Base-by-base conservation (phyloP, 2,329 filamentous ascomycete genomes). In the Atkinsonella hypoxylon region DNA sequence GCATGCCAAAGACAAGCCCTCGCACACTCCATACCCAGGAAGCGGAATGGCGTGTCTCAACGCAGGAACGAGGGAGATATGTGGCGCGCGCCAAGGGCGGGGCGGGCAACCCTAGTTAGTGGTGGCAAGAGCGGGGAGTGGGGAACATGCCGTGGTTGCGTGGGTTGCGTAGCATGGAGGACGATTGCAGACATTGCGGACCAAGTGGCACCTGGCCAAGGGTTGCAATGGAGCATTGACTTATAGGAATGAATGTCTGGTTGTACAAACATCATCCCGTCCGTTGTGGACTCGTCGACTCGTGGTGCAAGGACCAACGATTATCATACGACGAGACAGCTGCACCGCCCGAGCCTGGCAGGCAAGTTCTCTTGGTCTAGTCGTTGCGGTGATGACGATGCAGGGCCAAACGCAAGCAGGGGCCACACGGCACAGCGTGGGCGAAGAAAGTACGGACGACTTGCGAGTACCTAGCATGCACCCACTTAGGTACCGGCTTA, bases 1-100 rank as follows among this genome's bases (percentile, higher is more conserved):
- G 31, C 38, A 48, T 46, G 48, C 30, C 48, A 42, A n/a, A 40
- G 43, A 36, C 20, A 45, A 26, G 26, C 26, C 26, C 26, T 26
- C 7, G 26, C 8, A 8, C 20, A 2, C 8, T 26, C 26, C 7
- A 7, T 26, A 22, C 20, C 20, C 57, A 58, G 45, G 53, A 61
- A 59, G 54, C 56, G 63, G 64, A 62, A 63, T 65, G 60, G 60
- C 49, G 59, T 68, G 67, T 69, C 66, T 69, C 59, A 64, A 67
- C 57, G 58, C 59, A 64, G 65, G 66, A 68, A 68, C 64, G 64
- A 49, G 42, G 20, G 49, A 41, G 48, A 42, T 34, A 34, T n/a
- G 45, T 49, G 51, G 49, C 31, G 45, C n/a, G 30, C 44, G 30
- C 39, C 44, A 50, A 18, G 48, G n/a, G 22, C 22, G 47, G 47